Conservation (phyloP, 1,139 yeast genomes). For the Waltiozyma sp. region DNA sequence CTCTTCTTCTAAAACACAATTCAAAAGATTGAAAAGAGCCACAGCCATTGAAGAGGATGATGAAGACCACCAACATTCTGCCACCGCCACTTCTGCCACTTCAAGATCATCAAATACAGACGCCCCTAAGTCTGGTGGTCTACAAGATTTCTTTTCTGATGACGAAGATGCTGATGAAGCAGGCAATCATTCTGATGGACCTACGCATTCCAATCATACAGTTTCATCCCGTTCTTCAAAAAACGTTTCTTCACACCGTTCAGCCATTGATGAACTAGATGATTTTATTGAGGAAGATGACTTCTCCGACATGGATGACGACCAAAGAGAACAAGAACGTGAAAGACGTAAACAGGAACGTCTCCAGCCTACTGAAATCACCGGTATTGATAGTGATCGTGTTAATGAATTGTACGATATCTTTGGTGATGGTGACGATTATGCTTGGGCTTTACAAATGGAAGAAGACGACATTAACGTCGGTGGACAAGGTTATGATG, state of each 20-base stretch:
- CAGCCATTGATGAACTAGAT: slow-evolving; percentile 67
- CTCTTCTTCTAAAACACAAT: slow-evolving; percentile 25
- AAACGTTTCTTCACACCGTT: slow-evolving; percentile 16
- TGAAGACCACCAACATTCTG: slow-evolving; percentile 15
- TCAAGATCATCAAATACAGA: background rate
- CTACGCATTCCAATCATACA: slow-evolving; percentile 21
- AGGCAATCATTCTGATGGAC: slow-evolving; percentile 22
- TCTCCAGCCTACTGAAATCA: slow-evolving; percentile 45
- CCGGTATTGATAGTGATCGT: slow-evolving; percentile 84
- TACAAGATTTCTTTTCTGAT: slow-evolving; percentile 78
- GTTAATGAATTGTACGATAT: slow-evolving; percentile 89
- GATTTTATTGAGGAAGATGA: slow-evolving; percentile 97
- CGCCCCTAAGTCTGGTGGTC: slow-evolving; percentile 23
- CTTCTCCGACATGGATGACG: slow-evolving; percentile 82
- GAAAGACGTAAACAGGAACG: slow-evolving; percentile 27
- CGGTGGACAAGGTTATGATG: slow-evolving; percentile 24
- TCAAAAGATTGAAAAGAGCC: slow-evolving; percentile 78
- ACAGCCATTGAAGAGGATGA: slow-evolving; percentile 21
- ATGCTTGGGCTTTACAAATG: slow-evolving; percentile 95
- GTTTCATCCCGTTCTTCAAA: slow-evolving; percentile 2
- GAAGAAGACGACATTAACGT: slow-evolving; percentile 40
- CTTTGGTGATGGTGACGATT: slow-evolving; percentile 95
- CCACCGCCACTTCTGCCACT: background rate
- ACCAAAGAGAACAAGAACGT: slow-evolving; percentile 31
- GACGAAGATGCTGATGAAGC: slow-evolving; percentile 49